Evolutionary conservation across 768 basidiomycete species (phyloP), one percentile per base, ranked within the genome.

Genomic region (Clitopilus passeckerianus): DNA sequence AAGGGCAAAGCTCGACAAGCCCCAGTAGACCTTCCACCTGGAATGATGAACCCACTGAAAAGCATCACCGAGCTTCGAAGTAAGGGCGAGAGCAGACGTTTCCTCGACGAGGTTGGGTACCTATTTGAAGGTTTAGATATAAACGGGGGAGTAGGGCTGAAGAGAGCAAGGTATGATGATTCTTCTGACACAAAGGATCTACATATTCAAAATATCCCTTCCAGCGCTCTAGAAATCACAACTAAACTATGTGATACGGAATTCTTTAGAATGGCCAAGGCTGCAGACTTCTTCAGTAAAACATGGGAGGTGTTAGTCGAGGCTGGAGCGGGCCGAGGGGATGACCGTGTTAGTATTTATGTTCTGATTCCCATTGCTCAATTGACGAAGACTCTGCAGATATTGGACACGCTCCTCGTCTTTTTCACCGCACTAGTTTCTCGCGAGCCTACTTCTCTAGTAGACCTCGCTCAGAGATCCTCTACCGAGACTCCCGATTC

Each of bases 61-160:
- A 91, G 89, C 60, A 90, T 93, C 46, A 88, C 89, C 0, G 91
- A 93, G 62, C 75, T 93, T 37, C 74, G 91, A 58, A 89, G 82
- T 66, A 90, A 90, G 68, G 92, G 92, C 12, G 90, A 93, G 72
- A 86, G 79, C 57, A 77, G 91, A 61, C 76, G 90, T 15, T 93
- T 93, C 67, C 70, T 92, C 44, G 92, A 94, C 61, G 91, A 93
- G 65, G 82, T 92, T 2, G 92, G 92, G 0, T 94, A 93, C 71
- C 72, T 93, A 5, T 89, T 93, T 61, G 92, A 94, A 70, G 90
- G 92, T 0, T 80, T 93, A 71, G 83, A 85, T 24, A 64, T 70
- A 9, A 75, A 75, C 15, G 80, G 78, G 15, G 76, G 79, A 9
- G 65, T 85, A 52, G 78, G 81, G 1, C 76, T 93, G 23, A 79